phyloP scores from a whole-genome alignment of 805 yeast species.

The Metschnikowia gruessii region DNA sequence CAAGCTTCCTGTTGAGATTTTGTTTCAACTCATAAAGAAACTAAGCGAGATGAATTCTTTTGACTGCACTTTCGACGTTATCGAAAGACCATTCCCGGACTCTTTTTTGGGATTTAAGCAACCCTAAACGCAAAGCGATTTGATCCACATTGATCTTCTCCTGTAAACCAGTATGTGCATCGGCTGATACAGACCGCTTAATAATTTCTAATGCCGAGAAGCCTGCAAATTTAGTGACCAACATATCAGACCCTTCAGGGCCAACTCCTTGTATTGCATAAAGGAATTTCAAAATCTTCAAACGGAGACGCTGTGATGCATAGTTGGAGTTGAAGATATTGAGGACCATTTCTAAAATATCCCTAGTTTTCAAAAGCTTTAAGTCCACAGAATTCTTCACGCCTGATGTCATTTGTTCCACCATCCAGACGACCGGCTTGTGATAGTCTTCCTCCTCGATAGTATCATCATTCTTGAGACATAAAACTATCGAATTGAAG shows the following conservation, averaged over 20 bases:
- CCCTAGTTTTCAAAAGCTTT: constrained; percentile 47
- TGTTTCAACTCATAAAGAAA: background rate
- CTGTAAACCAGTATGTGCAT: constrained; percentile 23
- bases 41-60: constrained; percentile 30
- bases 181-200: constrained; percentile 19
- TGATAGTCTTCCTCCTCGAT: constrained; percentile 48
- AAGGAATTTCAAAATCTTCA: constrained; percentile 41
- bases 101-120: constrained; percentile 50
- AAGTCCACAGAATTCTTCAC: constrained; percentile 50
- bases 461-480: constrained; percentile 21
- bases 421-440: constrained; percentile 64
- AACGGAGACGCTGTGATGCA: constrained; percentile 37
- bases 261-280: constrained; percentile 48
- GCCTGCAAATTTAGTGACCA: constrained; percentile 56
- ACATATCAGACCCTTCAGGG: constrained; percentile 52
- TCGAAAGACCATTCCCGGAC: constrained; percentile 57
- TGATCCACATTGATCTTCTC: constrained; percentile 44
- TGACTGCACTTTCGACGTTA: constrained; percentile 46
- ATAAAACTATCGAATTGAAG: constrained; percentile 35
- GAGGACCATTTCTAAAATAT: constrained; percentile 66
- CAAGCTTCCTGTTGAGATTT: background rate
- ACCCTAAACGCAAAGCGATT: constrained; percentile 42
- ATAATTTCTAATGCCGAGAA: constrained; percentile 28
- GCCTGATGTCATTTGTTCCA: constrained; percentile 49
- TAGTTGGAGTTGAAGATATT: constrained; percentile 50